Conservation (phyloP, 2,329 filamentous ascomycete species). For the Aspergillus pseudoterreus region DNA sequence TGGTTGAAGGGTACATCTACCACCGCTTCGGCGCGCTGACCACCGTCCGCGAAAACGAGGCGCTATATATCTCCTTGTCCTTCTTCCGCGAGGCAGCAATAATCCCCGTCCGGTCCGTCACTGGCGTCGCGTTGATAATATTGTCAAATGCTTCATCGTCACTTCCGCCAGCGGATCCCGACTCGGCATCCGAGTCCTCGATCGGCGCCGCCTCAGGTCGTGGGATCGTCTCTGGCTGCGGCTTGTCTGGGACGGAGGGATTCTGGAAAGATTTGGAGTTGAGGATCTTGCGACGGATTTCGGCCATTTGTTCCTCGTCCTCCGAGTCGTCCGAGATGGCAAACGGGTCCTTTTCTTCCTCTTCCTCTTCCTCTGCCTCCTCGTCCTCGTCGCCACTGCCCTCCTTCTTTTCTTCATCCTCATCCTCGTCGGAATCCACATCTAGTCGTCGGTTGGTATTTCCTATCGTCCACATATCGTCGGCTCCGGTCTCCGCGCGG, state of each 20-base stretch:
- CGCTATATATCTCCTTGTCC: slow-evolving; percentile 47
- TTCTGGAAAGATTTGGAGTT: slow-evolving; percentile 85
- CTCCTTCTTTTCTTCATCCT: slow-evolving; percentile 43
- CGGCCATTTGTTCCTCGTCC: slow-evolving; percentile 88
- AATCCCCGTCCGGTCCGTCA: slow-evolving; percentile 81
- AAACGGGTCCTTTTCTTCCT: slow-evolving; percentile 62
- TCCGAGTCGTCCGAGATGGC: slow-evolving; percentile 75
- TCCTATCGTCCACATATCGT: slow-evolving; percentile 85
- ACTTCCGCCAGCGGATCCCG: slow-evolving; percentile 61
- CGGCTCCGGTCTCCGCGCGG: slow-evolving; percentile 54
- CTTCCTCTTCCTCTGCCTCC: slow-evolving; percentile 44
- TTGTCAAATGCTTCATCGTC: slow-evolving; percentile 79
- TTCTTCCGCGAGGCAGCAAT: slow-evolving; percentile 57
- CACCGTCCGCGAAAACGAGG: slow-evolving; percentile 48
- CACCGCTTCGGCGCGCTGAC: slow-evolving; percentile 48
- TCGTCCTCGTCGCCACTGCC: slow-evolving; percentile 36
- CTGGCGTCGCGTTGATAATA: slow-evolving; percentile 85
- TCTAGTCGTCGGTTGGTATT: slow-evolving; percentile 71
- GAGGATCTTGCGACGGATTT: slow-evolving; percentile 83
- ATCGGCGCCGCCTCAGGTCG: slow-evolving; percentile 52
- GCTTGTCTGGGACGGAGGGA: slow-evolving; percentile 46
- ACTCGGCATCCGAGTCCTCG: slow-evolving; percentile 62
- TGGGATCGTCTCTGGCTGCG: slow-evolving; percentile 59
- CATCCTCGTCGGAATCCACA: slow-evolving; percentile 49
- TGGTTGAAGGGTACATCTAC: slow-evolving; percentile 17